Conservation (phyloP, 2,329 filamentous ascomycete species). For the Didymella sp. region DNA sequence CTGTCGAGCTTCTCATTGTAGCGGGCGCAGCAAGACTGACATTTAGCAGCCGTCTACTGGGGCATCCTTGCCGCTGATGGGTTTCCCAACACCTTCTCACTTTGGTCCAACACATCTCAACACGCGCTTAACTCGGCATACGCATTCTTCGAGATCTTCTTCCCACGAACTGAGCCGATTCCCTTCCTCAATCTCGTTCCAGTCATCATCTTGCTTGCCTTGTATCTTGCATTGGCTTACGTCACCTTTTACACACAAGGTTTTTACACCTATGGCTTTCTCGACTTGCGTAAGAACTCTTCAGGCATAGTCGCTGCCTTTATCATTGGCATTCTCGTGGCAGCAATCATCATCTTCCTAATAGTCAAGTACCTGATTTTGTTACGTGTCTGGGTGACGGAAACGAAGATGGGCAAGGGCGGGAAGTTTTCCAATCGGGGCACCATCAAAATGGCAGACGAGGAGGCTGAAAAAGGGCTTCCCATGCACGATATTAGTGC, state of each 20-base stretch:
- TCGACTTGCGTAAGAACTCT: conserved; percentile 63
- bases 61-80: conserved; percentile 45
- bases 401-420: conserved; percentile 52
- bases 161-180: conserved; percentile 69
- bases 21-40: conserved; percentile 22
- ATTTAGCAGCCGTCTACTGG: conserved; percentile 52
- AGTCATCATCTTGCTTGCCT: conserved; percentile 71
- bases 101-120: conserved; percentile 70
- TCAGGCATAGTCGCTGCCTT: conserved; percentile 68
- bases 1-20: neutral
- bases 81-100: conserved; percentile 46
- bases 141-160: conserved; percentile 75
- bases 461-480: conserved; percentile 29
- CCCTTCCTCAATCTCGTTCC: conserved; percentile 72
- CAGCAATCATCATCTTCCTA: conserved; percentile 50
- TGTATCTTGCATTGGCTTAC: conserved; percentile 78
- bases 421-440: conserved; percentile 46
- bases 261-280: conserved; percentile 80
- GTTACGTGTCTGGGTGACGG: conserved; percentile 52
- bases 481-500: conserved; percentile 28
- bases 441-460: conserved; percentile 11
- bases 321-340: conserved; percentile 59
- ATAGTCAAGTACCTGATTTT: conserved; percentile 52
- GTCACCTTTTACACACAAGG: conserved; percentile 72
- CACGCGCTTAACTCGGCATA: conserved; percentile 78